Conservation (phyloP, 1,139 yeast genomes). For the Suhomyces ambrosiae region DNA sequence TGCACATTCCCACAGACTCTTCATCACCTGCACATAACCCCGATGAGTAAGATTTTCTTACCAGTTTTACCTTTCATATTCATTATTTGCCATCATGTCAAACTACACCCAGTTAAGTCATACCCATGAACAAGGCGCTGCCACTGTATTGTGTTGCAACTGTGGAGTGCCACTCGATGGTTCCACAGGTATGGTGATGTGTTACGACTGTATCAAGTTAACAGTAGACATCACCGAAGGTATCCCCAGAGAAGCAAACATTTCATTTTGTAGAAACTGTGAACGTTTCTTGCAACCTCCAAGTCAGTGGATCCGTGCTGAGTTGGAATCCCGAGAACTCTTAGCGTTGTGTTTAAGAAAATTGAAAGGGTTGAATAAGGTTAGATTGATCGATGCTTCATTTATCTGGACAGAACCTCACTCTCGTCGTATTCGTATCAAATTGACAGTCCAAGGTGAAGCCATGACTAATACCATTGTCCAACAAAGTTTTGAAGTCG, state of each 20-base stretch:
- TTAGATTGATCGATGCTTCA: slow-evolving; percentile 88
- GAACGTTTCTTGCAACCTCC: slow-evolving; percentile 96
- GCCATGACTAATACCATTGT: slow-evolving; percentile 90
- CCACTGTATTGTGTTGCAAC: slow-evolving; percentile 95
- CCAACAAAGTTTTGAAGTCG: slow-evolving; percentile 95
- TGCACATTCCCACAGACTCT: too few species aligned
- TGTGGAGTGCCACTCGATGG: slow-evolving; percentile 99
- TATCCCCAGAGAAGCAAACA: slow-evolving; percentile 90
- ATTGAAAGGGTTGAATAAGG: slow-evolving; percentile 84
- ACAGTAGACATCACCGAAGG: slow-evolving; percentile 95
- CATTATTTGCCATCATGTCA: slow-evolving; percentile 41
- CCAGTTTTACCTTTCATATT: background rate
- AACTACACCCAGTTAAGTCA: slow-evolving; percentile 50
- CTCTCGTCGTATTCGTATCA: slow-evolving; percentile 88
- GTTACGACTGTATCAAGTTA: slow-evolving; percentile 94
- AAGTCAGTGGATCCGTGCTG: slow-evolving; percentile 87
- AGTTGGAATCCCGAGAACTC: slow-evolving; percentile 88
- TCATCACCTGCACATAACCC: background rate
- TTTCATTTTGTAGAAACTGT: slow-evolving; percentile 95
- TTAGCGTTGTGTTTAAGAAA: slow-evolving; percentile 87
- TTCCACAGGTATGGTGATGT: slow-evolving; percentile 90
- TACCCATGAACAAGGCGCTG: slow-evolving; percentile 39
- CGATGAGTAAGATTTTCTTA: slow-evolving; percentile 8
- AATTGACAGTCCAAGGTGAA: slow-evolving; percentile 95
- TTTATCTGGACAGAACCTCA: slow-evolving; percentile 99